Base-by-base conservation (phyloP, 495 filamentous ascomycete species). In the Hyaloscypha hepaticicola region DNA sequence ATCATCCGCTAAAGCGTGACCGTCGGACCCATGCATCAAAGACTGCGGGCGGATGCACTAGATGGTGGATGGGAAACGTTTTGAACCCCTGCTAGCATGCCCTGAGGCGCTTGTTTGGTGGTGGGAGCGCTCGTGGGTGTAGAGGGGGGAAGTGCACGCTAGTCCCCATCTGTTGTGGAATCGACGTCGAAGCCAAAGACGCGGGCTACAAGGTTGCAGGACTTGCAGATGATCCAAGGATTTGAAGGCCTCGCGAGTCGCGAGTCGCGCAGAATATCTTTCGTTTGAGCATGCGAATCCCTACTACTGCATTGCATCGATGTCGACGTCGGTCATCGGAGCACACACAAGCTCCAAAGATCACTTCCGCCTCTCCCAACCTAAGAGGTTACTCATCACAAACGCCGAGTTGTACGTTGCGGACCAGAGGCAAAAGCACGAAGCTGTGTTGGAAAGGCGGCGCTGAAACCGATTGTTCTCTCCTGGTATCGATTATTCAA, bases 41-140 rank as follows among this genome's bases (percentile, higher is more conserved):
- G 61, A n/a, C 61, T 50, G 48, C 57, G 33, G 27, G 48, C 41
- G 55, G 55, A 16, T 60, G 58, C 29, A 49, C 24, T 62, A 31
- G 53, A 29, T 65, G 57, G 66, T 53, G 57, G 50, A 61, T 65
- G 57, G 55, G 55, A 58, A 69, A 64, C 64, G 67, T 66, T 69
- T 69, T 66, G 57, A 56, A 66, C 64, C 67, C 67, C 41, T 66
- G 63, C 49, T 6, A 50, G 21, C 19, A 58, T 58, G 55, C 64
- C 51, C 51, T 58, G 66, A 58, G 58, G 48, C 50, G 38, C 45
- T 64, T 64, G 34, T 53, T 52, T 63, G 53, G 62, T 50, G 38
- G 38, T 45, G 38, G 38, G 38, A 45, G 38, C 38, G 11, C 38
- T 45, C 11, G 38, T 48, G 28, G 25, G 21, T 12, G 16, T 5